phyloP scores from a whole-genome alignment of 148 eudicot genomes.

The Rhododendron henanense region DNA sequence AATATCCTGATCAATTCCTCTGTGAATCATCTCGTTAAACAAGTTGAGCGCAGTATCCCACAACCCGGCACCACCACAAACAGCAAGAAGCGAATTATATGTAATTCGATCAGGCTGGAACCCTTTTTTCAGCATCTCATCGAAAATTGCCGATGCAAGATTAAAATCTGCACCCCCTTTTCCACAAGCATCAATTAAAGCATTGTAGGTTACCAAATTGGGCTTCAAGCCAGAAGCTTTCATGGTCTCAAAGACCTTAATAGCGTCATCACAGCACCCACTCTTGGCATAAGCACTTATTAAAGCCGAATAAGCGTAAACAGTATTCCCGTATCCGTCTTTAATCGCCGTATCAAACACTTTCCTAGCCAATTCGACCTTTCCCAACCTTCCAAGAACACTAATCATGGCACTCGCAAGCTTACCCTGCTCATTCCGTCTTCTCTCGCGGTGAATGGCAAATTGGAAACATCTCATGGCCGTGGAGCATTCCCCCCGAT shows the following conservation, averaged over 20 bases:
- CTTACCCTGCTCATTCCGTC: conserved; percentile 63
- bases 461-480: conserved; percentile 70
- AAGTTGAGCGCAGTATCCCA: conserved; percentile 72
- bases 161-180: conserved; percentile 78
- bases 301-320: conserved; percentile 86
- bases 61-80: conserved; percentile 75
- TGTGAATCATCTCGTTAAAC: conserved; percentile 65
- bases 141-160: conserved; percentile 47
- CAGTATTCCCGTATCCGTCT: conserved; percentile 82
- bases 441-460: conserved; percentile 47
- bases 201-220: conserved; percentile 89
- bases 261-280: conserved; percentile 68
- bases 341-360: conserved; percentile 65
- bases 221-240: conserved; percentile 70
- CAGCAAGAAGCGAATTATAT: conserved; percentile 80
- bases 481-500: conserved; percentile 50
- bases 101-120: conserved; percentile 85
- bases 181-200: conserved; percentile 91
- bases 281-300: conserved; percentile 87
- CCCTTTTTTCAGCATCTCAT: conserved; percentile 63
- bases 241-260: conserved; percentile 67
- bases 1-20: conserved; percentile 82
- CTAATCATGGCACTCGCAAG: conserved; percentile 89
- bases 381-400: conserved; percentile 82
- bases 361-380: conserved; percentile 60